A percentile compares a stretch with the other conserved stretches of the same genome.
phyloP scores from a whole-genome alignment of 306 rosid genomes.

The Biancaea sappan region DNA sequence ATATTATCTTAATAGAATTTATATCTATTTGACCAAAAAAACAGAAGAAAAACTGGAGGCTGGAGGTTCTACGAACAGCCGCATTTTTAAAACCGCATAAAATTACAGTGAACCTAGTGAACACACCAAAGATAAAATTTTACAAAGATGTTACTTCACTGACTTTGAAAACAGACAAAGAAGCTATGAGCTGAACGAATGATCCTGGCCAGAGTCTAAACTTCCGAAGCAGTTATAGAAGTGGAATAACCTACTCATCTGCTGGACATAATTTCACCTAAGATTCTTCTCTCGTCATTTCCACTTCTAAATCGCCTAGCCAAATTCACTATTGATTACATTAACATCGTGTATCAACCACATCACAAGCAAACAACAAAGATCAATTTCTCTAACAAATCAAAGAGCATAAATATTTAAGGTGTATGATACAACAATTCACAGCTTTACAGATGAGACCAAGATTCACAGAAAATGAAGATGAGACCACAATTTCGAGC shows the following conservation, averaged over 20 bases:
- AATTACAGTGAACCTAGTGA: neutral
- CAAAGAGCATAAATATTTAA: conserved; percentile 16
- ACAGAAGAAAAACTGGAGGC: neutral
- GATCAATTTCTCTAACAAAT: conserved; percentile 26
- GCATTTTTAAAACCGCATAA: neutral
- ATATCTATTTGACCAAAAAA: too few species aligned
- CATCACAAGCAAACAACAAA: conserved; percentile 29
- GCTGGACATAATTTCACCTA: conserved; percentile 10
- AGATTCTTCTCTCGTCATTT: neutral
- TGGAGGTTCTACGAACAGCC: neutral
- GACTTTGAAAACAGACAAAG: neutral
- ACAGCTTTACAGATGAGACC: conserved; percentile 36
- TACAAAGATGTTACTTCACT: conserved; percentile 1
- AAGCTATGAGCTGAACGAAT: neutral
- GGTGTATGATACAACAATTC: conserved; percentile 30
- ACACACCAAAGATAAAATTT: neutral
- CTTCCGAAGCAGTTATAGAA: neutral
- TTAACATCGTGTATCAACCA: conserved; percentile 37
- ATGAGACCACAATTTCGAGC: conserved; percentile 23
- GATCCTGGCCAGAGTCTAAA: conserved; percentile 8
- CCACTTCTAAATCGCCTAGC: conserved; percentile 19
- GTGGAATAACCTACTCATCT: conserved; percentile 1
- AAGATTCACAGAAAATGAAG: conserved; percentile 34
- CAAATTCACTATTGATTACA: conserved; percentile 19
- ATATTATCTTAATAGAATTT: too few species aligned